A percentile compares a stretch with the other conserved stretches of the same genome.
phyloP scores from a whole-genome alignment of 208 protist species.

The Leishmania turanica region DNA sequence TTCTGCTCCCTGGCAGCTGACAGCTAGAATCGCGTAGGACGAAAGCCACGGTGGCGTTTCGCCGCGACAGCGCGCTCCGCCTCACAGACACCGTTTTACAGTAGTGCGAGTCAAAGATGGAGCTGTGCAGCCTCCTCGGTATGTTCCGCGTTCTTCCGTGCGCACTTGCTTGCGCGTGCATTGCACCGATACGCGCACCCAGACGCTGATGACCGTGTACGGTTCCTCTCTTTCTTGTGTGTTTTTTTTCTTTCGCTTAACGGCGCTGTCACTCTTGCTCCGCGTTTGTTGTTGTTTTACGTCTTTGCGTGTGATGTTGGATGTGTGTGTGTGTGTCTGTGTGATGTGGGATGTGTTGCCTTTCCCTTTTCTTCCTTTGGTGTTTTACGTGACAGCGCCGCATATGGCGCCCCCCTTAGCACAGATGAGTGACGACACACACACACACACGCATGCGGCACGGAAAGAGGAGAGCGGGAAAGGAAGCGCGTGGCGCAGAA shows the following conservation, averaged over 20 bases:
- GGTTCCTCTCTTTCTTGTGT: neutral
- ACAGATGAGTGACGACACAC: neutral
- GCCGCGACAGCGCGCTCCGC: neutral
- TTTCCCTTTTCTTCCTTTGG: neutral
- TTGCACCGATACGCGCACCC: neutral
- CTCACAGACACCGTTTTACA: neutral
- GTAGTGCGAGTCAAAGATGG: neutral
- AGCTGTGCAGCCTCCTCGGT: neutral
- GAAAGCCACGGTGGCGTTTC: neutral
- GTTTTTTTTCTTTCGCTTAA: too few relatives aligned
- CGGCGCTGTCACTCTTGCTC: too few relatives aligned
- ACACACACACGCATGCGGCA: neutral
- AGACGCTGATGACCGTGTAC: neutral
- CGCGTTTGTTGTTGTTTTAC: too few relatives aligned
- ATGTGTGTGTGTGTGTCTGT: too few relatives aligned
- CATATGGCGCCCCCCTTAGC: neutral
- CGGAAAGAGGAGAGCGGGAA: neutral
- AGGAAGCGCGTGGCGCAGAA: neutral
- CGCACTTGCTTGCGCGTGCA: neutral
- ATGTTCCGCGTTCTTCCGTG: neutral
- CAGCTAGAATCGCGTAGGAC: constrained; percentile 2
- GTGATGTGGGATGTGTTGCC: too few relatives aligned
- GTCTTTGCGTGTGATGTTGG: too few relatives aligned
- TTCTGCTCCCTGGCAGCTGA: neutral
- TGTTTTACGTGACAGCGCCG: neutral